These are phyloP conservation scores for Globisporangium iwayamae DNA, from an alignment of 352 stramenopile species.

Conservation along the genomic window DNA sequence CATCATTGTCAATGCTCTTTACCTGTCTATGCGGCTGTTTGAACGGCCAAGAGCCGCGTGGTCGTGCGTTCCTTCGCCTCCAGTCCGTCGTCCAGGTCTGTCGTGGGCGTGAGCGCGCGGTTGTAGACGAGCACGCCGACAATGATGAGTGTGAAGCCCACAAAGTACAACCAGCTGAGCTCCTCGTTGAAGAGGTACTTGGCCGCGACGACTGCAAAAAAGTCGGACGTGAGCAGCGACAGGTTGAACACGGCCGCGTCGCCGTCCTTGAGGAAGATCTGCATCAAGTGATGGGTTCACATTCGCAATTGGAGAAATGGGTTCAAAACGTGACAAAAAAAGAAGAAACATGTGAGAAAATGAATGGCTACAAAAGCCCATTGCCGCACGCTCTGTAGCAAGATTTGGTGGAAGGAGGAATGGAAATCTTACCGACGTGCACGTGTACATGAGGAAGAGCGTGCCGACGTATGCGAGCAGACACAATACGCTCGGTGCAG, in stretches of 20 bases:
- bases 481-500: constrained; percentile 49
- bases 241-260: constrained; percentile 97
- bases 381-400: neutral
- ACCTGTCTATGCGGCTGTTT: neutral
- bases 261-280: constrained; percentile 70
- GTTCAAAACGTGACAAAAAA: neutral
- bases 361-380: neutral
- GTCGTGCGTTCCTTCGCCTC: constrained; percentile 30
- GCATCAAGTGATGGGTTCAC: neutral
- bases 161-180: constrained; percentile 81
- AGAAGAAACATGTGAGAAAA: neutral
- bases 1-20: neutral
- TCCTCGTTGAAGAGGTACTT: constrained; percentile 86
- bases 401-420: neutral
- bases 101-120: constrained; percentile 37
- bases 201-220: constrained; percentile 91
- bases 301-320: neutral
- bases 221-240: constrained; percentile 94
- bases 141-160: constrained; percentile 84
- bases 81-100: constrained; percentile 29
- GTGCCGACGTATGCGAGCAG: constrained; percentile 76
- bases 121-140: constrained; percentile 76
- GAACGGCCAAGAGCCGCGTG: constrained; percentile 12
- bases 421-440: constrained; percentile 69
- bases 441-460: constrained; percentile 90